Conservation (phyloP, 73 alveolate species). For the Tetrahymena borealis region DNA sequence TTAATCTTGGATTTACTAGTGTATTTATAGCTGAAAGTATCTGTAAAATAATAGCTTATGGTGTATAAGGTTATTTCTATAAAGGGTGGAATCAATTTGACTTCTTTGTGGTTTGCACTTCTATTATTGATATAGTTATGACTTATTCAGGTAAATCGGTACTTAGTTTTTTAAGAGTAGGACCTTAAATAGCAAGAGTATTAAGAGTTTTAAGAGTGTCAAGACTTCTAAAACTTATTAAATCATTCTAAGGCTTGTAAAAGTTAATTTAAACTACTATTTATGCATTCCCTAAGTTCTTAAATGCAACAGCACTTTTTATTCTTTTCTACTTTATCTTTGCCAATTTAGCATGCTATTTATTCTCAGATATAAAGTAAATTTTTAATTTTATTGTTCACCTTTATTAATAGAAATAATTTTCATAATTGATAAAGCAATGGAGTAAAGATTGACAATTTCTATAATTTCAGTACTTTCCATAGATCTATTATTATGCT, state of each 20-base stretch:
- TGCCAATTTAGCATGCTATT: slow-evolving; percentile 80
- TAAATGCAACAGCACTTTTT: slow-evolving; percentile 80
- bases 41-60: slow-evolving; percentile 77
- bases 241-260: slow-evolving; percentile 71
- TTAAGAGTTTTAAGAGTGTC: slow-evolving; percentile 86
- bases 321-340: slow-evolving; percentile 77
- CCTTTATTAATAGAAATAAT: background rate
- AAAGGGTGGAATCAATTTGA: slow-evolving; percentile 91
- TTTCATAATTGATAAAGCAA: background rate
- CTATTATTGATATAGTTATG: slow-evolving; percentile 73
- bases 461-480: slow-evolving; percentile 57
- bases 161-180: slow-evolving; percentile 54
- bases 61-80: slow-evolving; percentile 67
- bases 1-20: slow-evolving; percentile 70
- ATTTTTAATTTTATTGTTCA: background rate
- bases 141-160: slow-evolving; percentile 57
- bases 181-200: slow-evolving; percentile 86
- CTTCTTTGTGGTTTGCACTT: slow-evolving; percentile 86
- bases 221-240: slow-evolving; percentile 76
- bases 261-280: slow-evolving; percentile 68
- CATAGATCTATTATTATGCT: slow-evolving; percentile 52
- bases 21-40: slow-evolving; percentile 76
- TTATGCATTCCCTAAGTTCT: slow-evolving; percentile 79
- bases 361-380: slow-evolving; percentile 49
- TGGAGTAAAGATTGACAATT: slow-evolving; percentile 15